These are phyloP conservation scores for Moesziomyces sp. DNA, from an alignment of 1,284 basidiomycete species.

Conservation along the genomic window DNA sequence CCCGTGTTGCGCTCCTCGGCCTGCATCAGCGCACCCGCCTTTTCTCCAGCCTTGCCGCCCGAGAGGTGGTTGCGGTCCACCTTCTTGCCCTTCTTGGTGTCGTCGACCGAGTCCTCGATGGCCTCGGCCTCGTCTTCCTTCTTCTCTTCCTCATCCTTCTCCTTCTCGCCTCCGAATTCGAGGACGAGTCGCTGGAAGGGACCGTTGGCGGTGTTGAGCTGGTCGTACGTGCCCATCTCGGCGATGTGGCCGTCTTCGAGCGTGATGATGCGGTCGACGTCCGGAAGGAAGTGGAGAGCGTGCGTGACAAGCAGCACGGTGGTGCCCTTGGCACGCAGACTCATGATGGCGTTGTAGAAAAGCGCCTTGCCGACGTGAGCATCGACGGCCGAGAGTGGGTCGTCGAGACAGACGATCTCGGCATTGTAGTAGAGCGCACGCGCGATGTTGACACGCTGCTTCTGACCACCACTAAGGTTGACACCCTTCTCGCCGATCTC, in stretches of 20 bases:
- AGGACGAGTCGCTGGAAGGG: slow-evolving; percentile 72
- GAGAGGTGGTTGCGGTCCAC: slow-evolving; percentile 28
- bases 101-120: slow-evolving; percentile 30
- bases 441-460: slow-evolving; percentile 78
- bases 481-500: slow-evolving; percentile 72
- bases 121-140: slow-evolving; percentile 53
- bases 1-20: slow-evolving; percentile 66
- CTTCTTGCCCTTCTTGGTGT: slow-evolving; percentile 41
- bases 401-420: slow-evolving; percentile 77
- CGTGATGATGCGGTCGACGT: slow-evolving; percentile 75
- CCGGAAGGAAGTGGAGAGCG: slow-evolving; percentile 73
- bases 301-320: slow-evolving; percentile 68
- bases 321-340: slow-evolving; percentile 45
- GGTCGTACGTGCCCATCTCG: slow-evolving; percentile 76
- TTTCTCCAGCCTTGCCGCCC: slow-evolving; percentile 38
- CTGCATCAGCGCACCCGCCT: slow-evolving; percentile 54
- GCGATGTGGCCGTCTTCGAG: slow-evolving; percentile 77
- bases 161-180: slow-evolving; percentile 67
- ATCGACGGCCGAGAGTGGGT: slow-evolving; percentile 76
- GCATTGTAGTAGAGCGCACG: slow-evolving; percentile 79
- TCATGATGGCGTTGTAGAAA: slow-evolving; percentile 65
- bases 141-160: slow-evolving; percentile 53
- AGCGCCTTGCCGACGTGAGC: slow-evolving; percentile 67
- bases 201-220: slow-evolving; percentile 72
- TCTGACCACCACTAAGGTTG: slow-evolving; percentile 73